Percentiles rank a stretch among this genome's conserved stretches.
Evolutionary conservation across 2,329 filamentous ascomycete species (phyloP).

Genomic region (Pestalotiopsis fici): DNA sequence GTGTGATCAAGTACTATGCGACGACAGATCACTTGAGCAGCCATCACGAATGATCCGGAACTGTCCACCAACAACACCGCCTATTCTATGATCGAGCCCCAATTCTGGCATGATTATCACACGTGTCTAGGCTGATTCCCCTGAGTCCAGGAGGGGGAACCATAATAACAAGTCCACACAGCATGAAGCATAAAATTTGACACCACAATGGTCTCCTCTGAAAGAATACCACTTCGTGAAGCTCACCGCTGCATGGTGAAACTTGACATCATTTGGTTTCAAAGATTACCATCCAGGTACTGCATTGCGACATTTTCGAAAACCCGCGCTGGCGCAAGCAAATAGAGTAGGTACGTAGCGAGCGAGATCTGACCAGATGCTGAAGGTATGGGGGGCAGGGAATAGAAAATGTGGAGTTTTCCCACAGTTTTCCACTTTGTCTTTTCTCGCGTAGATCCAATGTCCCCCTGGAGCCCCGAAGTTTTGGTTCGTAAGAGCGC

Average conservation of each 20-base stretch:
- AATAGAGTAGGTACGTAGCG: background rate
- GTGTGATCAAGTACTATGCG: too few relatives aligned
- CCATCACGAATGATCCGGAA: background rate
- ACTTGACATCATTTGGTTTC: background rate
- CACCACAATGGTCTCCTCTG: background rate
- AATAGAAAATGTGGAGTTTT: background rate
- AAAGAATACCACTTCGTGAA: background rate
- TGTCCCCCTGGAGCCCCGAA: background rate
- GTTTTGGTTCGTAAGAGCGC: background rate
- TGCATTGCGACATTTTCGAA: background rate
- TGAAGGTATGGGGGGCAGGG: background rate
- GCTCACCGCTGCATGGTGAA: background rate
- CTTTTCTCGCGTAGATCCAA: background rate
- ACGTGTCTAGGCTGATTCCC: background rate
- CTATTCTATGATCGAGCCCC: background rate
- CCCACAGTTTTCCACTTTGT: too few relatives aligned
- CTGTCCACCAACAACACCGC: background rate
- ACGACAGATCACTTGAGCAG: too few relatives aligned
- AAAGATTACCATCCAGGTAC: background rate
- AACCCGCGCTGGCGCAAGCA: background rate
- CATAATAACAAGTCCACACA: background rate
- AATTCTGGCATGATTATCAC: background rate
- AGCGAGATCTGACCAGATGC: background rate
- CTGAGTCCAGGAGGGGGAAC: background rate
- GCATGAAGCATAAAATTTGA: background rate